Evolutionary conservation across 495 filamentous ascomycete genomes (phyloP), one percentile per base, ranked within the genome.

Genomic region (Tuber aestivum): DNA sequence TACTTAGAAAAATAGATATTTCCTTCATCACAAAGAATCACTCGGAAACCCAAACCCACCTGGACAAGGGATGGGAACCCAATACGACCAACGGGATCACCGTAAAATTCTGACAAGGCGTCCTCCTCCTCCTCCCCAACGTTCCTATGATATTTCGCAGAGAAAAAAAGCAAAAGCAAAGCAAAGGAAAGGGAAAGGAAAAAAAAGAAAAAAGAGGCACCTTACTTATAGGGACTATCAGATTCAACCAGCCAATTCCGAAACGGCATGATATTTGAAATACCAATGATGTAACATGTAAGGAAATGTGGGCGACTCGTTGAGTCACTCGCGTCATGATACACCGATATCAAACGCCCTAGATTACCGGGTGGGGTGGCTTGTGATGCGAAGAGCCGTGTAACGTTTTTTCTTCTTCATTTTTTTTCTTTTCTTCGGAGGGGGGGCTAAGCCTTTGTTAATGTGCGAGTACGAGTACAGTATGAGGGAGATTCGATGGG

Each of bases 251-350:
- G n/a, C n/a, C n/a, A n/a, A 40, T 40, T 10, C 50, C 10, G 48
- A 21, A 32, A 27, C 23, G 7, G 50, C 27, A 16, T 12, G 27
- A 8, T 35, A 65, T 65, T 65, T 65, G 27, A 35, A 65, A 65
- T 65, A 65, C 56, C 56, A 65, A 65, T 65, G 56, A 65, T 65
- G 56, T 65, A 65, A 61, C 32, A 32, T 32, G 12, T 61, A 16
- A 6, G 16, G 50, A 10, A 32, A 20, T 10, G 50, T 32, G 50
- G 50, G 10, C 50, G 10, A 16, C 50, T 10, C 50, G 32, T 32
- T 27, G 50, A 61, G 50, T 61, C 27, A 61, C 50, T 61, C 27
- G 50, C n/a, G 50, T 61, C 5, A 61, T 61, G 10, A 61, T 32
- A 32, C n/a, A 61, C n/a, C 8, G 21, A 4, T 16, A 61, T 56